Conservation (phyloP, 139 green algal genomes). For the Chlorella sorokiniana region DNA sequence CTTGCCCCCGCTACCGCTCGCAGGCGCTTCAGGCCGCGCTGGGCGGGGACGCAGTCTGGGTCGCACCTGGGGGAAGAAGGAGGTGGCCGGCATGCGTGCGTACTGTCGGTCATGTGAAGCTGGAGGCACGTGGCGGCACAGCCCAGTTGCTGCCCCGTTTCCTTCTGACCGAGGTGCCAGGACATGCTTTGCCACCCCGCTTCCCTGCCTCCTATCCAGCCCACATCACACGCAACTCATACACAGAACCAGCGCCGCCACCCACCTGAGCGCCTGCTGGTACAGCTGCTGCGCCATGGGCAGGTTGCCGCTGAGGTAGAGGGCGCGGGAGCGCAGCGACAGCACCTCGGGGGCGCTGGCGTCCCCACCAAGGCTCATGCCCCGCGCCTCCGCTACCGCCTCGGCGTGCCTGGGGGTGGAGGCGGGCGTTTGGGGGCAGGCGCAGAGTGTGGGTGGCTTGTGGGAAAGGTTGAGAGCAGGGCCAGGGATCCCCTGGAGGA, state of each 20-base stretch:
- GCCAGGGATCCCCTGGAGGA: too few relatives aligned
- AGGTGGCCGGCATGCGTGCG: too few relatives aligned
- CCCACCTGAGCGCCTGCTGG: constrained; percentile 14
- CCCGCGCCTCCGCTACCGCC: constrained; percentile 38
- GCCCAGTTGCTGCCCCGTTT: too few relatives aligned
- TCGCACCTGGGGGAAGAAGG: constrained; percentile 22
- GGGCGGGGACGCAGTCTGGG: constrained; percentile 36
- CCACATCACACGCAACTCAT: too few relatives aligned
- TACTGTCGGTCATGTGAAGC: too few relatives aligned
- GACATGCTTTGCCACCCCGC: too few relatives aligned
- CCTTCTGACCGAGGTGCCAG: too few relatives aligned
- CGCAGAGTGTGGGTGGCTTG: background rate
- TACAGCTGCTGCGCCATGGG: constrained; percentile 37
- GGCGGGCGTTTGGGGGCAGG: too few relatives aligned
- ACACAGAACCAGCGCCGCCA: too few relatives aligned
- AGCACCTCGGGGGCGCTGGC: constrained; percentile 43
- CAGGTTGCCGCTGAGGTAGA: constrained; percentile 44
- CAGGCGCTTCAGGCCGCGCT: constrained; percentile 44
- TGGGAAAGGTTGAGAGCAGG: background rate
- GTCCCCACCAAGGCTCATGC: constrained; percentile 38
- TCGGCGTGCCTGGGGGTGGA: constrained; percentile 26
- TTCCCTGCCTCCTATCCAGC: too few relatives aligned
- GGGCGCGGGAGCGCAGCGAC: constrained; percentile 30
- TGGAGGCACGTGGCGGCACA: too few relatives aligned
- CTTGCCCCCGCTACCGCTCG: constrained; percentile 41